Evolutionary conservation across 2,329 filamentous ascomycete species (phyloP).

Genomic region (Didymella sp.): DNA sequence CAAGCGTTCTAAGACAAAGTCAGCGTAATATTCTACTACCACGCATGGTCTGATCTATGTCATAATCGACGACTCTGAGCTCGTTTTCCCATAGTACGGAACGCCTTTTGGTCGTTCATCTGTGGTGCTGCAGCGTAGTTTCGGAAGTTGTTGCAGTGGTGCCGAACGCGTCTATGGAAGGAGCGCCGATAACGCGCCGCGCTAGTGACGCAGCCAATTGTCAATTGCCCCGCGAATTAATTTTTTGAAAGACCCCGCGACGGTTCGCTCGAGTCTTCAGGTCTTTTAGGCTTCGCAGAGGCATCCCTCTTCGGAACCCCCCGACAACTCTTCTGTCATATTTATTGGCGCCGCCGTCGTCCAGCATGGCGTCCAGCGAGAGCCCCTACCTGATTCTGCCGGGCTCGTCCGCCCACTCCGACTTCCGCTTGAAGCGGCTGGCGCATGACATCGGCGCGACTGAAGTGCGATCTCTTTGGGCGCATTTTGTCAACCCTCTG

Average conservation of each 20-base stretch:
- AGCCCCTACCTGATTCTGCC: conserved; percentile 55
- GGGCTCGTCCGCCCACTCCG: conserved; percentile 62
- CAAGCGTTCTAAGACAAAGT: too few relatives aligned
- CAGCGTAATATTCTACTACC: too few relatives aligned
- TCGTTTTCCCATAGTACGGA: too few relatives aligned
- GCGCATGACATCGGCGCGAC: conserved; percentile 56
- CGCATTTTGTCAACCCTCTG: conserved; percentile 58
- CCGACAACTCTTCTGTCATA: conserved; percentile 20
- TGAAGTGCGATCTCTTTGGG: conserved; percentile 58
- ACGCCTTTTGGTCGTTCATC: too few relatives aligned
- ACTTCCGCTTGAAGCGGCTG: conserved; percentile 57
- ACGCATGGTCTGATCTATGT: too few relatives aligned
- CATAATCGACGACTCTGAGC: too few relatives aligned
- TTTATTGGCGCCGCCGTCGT: conserved; percentile 20
- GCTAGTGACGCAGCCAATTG: conserved; percentile 18
- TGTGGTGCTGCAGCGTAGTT: too few relatives aligned
- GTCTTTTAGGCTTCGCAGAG: conserved; percentile 26
- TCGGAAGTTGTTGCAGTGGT: neutral
- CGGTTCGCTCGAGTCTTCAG: conserved; percentile 7
- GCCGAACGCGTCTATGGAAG: conserved; percentile 4
- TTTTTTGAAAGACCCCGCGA: conserved; percentile 17
- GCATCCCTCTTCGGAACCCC: conserved; percentile 24
- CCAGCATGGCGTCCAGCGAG: conserved; percentile 42
- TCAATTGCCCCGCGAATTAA: conserved; percentile 7
- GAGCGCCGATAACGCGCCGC: conserved; percentile 17